Conservation (phyloP, 345 rosid genomes). For the Trapa bicornis region DNA sequence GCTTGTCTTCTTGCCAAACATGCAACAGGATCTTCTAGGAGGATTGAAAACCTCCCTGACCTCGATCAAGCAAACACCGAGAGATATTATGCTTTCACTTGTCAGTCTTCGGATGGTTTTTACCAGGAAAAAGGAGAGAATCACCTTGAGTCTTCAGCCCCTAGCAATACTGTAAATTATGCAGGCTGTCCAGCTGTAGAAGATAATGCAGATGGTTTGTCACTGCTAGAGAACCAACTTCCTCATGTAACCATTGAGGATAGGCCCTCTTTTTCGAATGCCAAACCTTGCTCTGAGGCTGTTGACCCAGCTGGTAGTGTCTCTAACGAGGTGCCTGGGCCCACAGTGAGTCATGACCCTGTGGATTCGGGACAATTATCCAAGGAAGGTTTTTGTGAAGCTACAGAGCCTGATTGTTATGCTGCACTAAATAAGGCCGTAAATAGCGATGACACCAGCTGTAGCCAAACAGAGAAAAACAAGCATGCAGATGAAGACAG, state of each 20-base stretch:
- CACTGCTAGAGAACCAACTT: slow-evolving; percentile 10
- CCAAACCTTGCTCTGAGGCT: slow-evolving; percentile 11
- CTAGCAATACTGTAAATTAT: slow-evolving; percentile 9
- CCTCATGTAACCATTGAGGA: slow-evolving; percentile 12
- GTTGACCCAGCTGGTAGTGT: slow-evolving; percentile 18
- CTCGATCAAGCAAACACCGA: slow-evolving; percentile 44
- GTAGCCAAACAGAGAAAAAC: slow-evolving; percentile 25
- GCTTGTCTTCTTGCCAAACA: not conserved
- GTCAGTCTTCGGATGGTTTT: slow-evolving; percentile 37
- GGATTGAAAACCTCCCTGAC: slow-evolving; percentile 49
- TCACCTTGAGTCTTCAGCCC: slow-evolving; percentile 18
- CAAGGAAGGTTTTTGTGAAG: slow-evolving; percentile 54
- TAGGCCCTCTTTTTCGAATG: slow-evolving; percentile 12
- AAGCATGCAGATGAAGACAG: slow-evolving; percentile 38
- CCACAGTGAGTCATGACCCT: slow-evolving; percentile 17
- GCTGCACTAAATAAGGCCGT: slow-evolving; percentile 22
- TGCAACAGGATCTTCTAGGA: slow-evolving; percentile 61
- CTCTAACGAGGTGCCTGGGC: slow-evolving; percentile 16
- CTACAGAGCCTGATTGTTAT: slow-evolving; percentile 15
- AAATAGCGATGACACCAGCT: slow-evolving; percentile 23
- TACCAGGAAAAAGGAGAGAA: slow-evolving; percentile 28
- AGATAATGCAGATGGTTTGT: slow-evolving; percentile 17
- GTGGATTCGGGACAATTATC: slow-evolving; percentile 33
- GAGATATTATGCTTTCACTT: slow-evolving; percentile 25
- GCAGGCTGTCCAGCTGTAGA: slow-evolving; percentile 8